A percentile compares a stretch with the other conserved stretches of the same genome.
Conservation (phyloP, 129 eudicot species). For the Arctium minus region DNA sequence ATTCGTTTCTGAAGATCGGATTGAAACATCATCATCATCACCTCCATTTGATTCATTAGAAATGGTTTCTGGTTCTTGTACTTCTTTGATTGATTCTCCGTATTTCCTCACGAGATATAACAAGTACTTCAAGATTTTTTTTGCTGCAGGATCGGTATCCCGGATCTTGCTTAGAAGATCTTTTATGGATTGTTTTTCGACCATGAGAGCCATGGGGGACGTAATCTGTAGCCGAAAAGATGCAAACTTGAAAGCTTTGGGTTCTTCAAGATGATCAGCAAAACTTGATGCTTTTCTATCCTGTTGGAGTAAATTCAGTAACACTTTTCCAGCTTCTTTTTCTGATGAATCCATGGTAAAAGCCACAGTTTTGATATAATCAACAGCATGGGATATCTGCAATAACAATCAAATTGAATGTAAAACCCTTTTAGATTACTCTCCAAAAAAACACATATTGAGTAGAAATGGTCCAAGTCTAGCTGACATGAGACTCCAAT, state of each 20-base stretch:
- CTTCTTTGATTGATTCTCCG: slow-evolving; percentile 15
- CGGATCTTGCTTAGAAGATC: slow-evolving; percentile 22
- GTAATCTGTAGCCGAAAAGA: slow-evolving; percentile 31
- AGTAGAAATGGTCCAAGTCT: not conserved
- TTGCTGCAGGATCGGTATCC: slow-evolving; percentile 23
- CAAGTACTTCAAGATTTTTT: slow-evolving; percentile 30
- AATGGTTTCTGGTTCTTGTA: slow-evolving; percentile 1
- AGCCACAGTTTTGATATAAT: slow-evolving; percentile 13
- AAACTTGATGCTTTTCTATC: slow-evolving; percentile 25
- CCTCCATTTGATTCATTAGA: not conserved
- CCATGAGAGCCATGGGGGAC: slow-evolving; percentile 32
- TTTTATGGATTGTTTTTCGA: slow-evolving; percentile 37
- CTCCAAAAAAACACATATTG: not conserved
- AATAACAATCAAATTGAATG: not conserved
- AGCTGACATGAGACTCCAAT: too few relatives aligned
- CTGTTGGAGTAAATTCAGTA: slow-evolving; percentile 28
- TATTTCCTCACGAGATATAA: slow-evolving; percentile 39
- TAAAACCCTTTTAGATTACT: not conserved
- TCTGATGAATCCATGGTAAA: slow-evolving; percentile 29
- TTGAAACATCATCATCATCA: slow-evolving; percentile 13
- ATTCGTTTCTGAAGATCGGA: slow-evolving; percentile 9
- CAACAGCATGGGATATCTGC: slow-evolving; percentile 31
- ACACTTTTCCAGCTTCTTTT: slow-evolving; percentile 36
- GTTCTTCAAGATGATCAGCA: slow-evolving; percentile 17
- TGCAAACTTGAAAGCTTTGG: slow-evolving; percentile 34